These are phyloP conservation scores for Cryptosporidium sp. DNA, from an alignment of 169 alveolate species.

Conservation along the genomic window DNA sequence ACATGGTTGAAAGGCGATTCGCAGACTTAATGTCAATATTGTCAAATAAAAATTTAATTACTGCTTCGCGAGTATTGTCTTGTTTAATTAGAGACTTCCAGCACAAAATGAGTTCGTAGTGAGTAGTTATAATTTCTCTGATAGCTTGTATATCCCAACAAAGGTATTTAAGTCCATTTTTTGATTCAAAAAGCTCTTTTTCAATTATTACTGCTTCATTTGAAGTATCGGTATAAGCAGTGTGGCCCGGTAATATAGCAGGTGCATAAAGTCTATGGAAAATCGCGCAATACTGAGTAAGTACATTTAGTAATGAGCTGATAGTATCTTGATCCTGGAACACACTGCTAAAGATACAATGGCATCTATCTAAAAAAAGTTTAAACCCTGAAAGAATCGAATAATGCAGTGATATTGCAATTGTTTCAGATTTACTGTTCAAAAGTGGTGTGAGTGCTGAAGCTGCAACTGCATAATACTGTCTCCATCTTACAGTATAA, in stretches of 20 bases:
- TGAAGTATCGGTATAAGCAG: conserved; percentile 22
- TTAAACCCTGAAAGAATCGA: conserved; percentile 66
- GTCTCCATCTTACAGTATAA: conserved; percentile 72
- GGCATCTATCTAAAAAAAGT: conserved; percentile 56
- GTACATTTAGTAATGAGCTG: conserved; percentile 28
- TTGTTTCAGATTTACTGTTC: conserved; percentile 57
- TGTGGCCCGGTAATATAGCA: conserved; percentile 60
- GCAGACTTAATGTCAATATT: conserved; percentile 72
- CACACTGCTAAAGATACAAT: background rate
- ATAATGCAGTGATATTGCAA: conserved; percentile 56
- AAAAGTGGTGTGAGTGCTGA: conserved; percentile 47
- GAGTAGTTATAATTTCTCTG: conserved; percentile 50
- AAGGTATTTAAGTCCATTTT: conserved; percentile 26
- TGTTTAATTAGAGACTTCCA: conserved; percentile 62
- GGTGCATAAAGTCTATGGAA: conserved; percentile 65
- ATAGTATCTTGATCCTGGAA: conserved; percentile 11
- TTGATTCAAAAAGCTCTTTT: conserved; percentile 40
- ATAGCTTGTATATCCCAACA: conserved; percentile 42
- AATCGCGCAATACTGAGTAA: conserved; percentile 63
- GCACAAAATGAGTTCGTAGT: conserved; percentile 50
- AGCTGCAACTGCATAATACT: conserved; percentile 42
- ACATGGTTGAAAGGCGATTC: conserved; percentile 61
- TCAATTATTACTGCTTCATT: background rate
- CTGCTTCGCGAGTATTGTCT: conserved; percentile 24
- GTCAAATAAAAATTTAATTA: conserved; percentile 30